These are phyloP conservation scores for Sporothrix humicola DNA, from an alignment of 2,329 filamentous ascomycete species.

Conservation along the genomic window DNA sequence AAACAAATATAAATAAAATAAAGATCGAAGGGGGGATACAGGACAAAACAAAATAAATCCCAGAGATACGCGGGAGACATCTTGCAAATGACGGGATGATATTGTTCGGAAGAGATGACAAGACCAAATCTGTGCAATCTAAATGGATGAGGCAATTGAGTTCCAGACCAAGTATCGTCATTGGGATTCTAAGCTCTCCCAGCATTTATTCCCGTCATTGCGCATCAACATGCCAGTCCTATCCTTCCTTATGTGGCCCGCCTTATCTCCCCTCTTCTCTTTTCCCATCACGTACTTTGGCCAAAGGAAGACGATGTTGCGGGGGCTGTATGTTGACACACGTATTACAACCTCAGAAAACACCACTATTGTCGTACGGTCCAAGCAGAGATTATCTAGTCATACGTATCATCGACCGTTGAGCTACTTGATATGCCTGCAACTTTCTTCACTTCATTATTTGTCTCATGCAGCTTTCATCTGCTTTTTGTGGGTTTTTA, in stretches of 20 bases:
- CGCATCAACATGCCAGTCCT: background rate
- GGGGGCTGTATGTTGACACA: background rate
- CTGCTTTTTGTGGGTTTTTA: background rate
- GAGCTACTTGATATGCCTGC: background rate
- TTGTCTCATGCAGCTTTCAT: background rate
- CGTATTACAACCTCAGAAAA: background rate
- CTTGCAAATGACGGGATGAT: background rate
- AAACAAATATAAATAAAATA: background rate
- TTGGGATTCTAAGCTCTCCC: background rate
- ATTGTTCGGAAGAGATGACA: background rate
- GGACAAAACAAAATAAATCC: background rate
- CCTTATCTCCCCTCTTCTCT: too few species aligned
- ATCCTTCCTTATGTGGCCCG: background rate
- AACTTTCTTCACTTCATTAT: too few species aligned
- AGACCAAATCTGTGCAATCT: background rate
- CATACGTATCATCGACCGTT: background rate
- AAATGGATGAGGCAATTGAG: background rate
- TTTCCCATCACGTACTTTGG: background rate
- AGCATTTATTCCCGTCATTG: background rate
- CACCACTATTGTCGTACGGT: background rate
- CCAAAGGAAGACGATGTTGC: background rate
- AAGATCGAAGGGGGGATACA: background rate
- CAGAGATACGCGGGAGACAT: background rate
- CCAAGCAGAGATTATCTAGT: background rate
- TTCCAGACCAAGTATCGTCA: background rate